Evolutionary conservation across 345 rosid genomes (phyloP).

Genomic region (Linum tenue): DNA sequence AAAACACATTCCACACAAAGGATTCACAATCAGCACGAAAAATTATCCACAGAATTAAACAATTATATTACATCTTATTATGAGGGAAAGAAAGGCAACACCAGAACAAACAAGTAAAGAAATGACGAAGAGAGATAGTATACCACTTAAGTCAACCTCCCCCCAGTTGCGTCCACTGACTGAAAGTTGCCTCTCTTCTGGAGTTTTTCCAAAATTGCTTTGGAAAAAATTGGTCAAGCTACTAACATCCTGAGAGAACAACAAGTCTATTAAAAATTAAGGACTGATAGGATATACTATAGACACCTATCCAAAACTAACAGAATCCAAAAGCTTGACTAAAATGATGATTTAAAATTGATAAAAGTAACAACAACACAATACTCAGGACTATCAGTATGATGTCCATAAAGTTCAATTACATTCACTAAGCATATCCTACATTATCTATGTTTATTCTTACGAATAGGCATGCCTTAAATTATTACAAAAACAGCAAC

Average conservation of each 20-base stretch:
- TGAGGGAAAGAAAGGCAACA: background rate
- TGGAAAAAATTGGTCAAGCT: slow-evolving; percentile 70
- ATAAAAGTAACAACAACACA: background rate
- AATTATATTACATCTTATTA: background rate
- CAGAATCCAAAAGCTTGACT: background rate
- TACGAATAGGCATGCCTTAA: background rate
- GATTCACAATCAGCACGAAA: background rate
- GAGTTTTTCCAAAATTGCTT: slow-evolving; percentile 52
- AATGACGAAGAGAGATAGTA: slow-evolving; percentile 4
- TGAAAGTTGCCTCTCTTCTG: slow-evolving; percentile 85
- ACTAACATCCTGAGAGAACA: slow-evolving; percentile 51
- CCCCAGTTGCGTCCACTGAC: slow-evolving; percentile 97
- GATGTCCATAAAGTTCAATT: background rate
- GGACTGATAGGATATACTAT: background rate
- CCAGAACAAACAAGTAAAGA: slow-evolving; percentile 2
- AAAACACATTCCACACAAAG: slow-evolving; percentile 2
- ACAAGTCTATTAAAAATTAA: background rate
- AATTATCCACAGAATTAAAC: background rate
- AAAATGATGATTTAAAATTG: background rate
- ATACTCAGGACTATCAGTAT: background rate
- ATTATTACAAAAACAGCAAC: background rate
- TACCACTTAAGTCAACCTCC: slow-evolving; percentile 88
- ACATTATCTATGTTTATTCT: background rate
- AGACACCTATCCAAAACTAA: background rate
- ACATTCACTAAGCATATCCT: background rate